phyloP scores from a whole-genome alignment of 108 stramenopile species.

The Pinguiococcus pyrenoidosus region DNA sequence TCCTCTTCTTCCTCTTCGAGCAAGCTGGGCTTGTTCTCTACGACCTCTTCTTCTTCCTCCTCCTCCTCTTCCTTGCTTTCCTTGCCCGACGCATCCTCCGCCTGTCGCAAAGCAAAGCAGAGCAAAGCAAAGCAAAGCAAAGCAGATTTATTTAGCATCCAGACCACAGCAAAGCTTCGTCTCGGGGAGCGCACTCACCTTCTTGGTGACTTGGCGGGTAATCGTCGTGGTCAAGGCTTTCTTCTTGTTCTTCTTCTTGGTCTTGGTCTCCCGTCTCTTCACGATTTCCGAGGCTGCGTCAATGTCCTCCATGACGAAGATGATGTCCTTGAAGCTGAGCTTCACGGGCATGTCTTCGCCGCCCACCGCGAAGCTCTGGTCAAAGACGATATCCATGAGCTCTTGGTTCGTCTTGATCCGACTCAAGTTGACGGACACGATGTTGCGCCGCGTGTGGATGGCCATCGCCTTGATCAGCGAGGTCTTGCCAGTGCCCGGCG shows the following conservation, averaged over 20 bases:
- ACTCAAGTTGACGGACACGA: slow-evolving; percentile 51
- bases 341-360: slow-evolving; percentile 16
- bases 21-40: too few species aligned
- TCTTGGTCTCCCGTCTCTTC: slow-evolving; percentile 8
- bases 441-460: slow-evolving; percentile 48
- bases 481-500: slow-evolving; percentile 44
- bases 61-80: too few species aligned
- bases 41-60: too few species aligned
- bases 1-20: slow-evolving; percentile 2
- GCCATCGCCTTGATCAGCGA: slow-evolving; percentile 61
- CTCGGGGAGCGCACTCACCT: too few species aligned
- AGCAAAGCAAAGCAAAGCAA: too few species aligned
- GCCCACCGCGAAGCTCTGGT: slow-evolving; percentile 32
- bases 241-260: not conserved
- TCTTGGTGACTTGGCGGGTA: too few species aligned
- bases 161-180: too few species aligned
- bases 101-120: too few species aligned
- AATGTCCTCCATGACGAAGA: slow-evolving; percentile 67
- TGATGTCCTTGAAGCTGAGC: slow-evolving; percentile 48
- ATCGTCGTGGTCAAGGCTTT: too few species aligned
- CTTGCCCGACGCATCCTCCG: too few species aligned
- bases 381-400: slow-evolving; percentile 56
- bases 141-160: too few species aligned
- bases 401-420: slow-evolving; percentile 54
- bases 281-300: slow-evolving; percentile 62